Percentiles rank a stretch among this genome's conserved stretches.
phyloP scores from a whole-genome alignment of 164 flowering plant species.

The Vitis labrusca region DNA sequence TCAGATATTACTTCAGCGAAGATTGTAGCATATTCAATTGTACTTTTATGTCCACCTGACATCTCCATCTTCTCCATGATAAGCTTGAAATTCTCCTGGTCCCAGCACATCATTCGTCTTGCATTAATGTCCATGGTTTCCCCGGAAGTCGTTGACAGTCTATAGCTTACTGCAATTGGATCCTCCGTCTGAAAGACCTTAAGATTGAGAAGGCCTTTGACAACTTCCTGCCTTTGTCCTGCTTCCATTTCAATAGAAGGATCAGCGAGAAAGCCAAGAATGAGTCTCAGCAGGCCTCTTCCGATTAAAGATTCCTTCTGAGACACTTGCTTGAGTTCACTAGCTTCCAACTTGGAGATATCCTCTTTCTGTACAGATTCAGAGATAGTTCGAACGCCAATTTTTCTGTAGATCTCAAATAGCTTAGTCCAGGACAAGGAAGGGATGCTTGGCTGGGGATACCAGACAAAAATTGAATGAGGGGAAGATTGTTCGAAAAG shows the following conservation, averaged over 20 bases:
- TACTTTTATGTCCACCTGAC: conserved; percentile 25
- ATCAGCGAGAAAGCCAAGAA: conserved; percentile 54
- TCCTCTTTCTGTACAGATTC: conserved; percentile 42
- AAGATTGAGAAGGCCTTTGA: conserved; percentile 35
- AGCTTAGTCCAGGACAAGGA: conserved; percentile 33
- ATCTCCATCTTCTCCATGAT: conserved; percentile 39
- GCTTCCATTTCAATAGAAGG: conserved; percentile 35
- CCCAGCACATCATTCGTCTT: conserved; percentile 53
- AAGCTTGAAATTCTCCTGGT: conserved; percentile 39
- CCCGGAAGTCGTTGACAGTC: conserved; percentile 36
- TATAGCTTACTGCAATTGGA: conserved; percentile 36
- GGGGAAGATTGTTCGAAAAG: conserved; percentile 35
- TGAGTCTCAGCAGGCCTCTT: conserved; percentile 37
- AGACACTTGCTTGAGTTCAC: conserved; percentile 22
- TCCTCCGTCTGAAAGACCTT: conserved; percentile 37
- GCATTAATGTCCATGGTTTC: conserved; percentile 22
- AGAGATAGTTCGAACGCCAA: conserved; percentile 58
- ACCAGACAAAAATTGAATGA: conserved; percentile 57
- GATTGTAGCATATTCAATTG: conserved; percentile 47
- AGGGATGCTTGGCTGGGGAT: conserved; percentile 42
- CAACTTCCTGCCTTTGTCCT: conserved; percentile 37
- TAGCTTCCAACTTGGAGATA: conserved; percentile 8
- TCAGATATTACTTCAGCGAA: conserved; percentile 56
- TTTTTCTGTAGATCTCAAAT: conserved; percentile 36
- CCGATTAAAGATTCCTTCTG: conserved; percentile 19